These are phyloP conservation scores for Batkoa obscura DNA, from an alignment of 371 early-diverging fungal species.

Conservation along the genomic window DNA sequence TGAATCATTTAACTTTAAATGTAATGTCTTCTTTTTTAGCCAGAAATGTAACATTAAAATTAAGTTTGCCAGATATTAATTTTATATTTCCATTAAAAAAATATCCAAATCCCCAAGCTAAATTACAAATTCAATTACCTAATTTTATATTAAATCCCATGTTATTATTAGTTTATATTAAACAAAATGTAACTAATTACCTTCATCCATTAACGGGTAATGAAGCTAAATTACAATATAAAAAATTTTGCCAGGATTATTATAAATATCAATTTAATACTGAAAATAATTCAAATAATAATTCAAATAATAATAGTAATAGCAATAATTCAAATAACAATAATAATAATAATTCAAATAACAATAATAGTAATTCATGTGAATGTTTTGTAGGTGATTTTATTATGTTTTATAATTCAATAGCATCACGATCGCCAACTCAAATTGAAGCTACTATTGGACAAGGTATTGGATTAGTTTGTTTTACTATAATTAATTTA, in stretches of 20 bases:
- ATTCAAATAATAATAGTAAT: too few relatives aligned
- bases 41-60: conserved; percentile 40
- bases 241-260: conserved; percentile 16
- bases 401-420: conserved; percentile 35
- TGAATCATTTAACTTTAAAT: conserved; percentile 34
- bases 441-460: conserved; percentile 43
- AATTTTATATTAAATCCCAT: conserved; percentile 24
- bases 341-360: not conserved
- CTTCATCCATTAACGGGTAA: conserved; percentile 26
- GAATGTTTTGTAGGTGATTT: conserved; percentile 27
- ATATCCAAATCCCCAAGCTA: conserved; percentile 14
- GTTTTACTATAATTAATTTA: conserved; percentile 31
- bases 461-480: conserved; percentile 47
- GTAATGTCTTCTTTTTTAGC: conserved; percentile 47
- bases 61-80: conserved; percentile 46
- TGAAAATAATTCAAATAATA: too few relatives aligned
- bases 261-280: not conserved
- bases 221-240: conserved; percentile 24
- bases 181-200: conserved; percentile 35
- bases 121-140: conserved; percentile 24
- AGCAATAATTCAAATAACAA: too few relatives aligned
- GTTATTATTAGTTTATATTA: conserved; percentile 37
- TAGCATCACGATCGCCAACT: conserved; percentile 21
- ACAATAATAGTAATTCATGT: not conserved
- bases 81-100: conserved; percentile 40